phyloP scores from a whole-genome alignment of 257 asterid genomes.

The Jasminum sambac region DNA sequence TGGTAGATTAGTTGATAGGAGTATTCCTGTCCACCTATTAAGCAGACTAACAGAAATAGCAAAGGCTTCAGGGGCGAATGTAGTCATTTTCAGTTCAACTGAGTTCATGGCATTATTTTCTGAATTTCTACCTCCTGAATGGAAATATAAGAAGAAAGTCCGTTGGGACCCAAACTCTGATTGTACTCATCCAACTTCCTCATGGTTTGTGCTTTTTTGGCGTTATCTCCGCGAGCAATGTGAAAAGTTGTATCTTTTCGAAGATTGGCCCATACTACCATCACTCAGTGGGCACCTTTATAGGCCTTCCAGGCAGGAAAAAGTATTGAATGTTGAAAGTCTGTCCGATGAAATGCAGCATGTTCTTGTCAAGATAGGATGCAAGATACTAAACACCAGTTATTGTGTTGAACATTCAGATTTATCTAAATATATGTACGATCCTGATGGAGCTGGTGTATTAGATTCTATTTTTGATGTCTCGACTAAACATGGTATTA shows the following conservation, averaged over 20 bases:
- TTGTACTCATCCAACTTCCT: slow-evolving; percentile 59
- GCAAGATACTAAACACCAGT: slow-evolving; percentile 61
- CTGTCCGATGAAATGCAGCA: slow-evolving; percentile 63
- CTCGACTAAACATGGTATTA: slow-evolving; percentile 57
- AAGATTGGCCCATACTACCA: slow-evolving; percentile 96
- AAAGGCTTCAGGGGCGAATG: slow-evolving; percentile 74
- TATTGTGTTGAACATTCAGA: slow-evolving; percentile 71
- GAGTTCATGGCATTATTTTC: slow-evolving; percentile 61
- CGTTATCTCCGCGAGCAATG: slow-evolving; percentile 66
- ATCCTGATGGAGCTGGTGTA: slow-evolving; percentile 74
- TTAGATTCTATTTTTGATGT: slow-evolving; percentile 73
- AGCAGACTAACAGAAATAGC: slow-evolving; percentile 72
- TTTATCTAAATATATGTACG: slow-evolving; percentile 58
- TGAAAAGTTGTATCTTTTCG: slow-evolving; percentile 62
- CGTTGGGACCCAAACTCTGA: slow-evolving; percentile 65
- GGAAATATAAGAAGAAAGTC: slow-evolving; percentile 68
- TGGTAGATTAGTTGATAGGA: slow-evolving; percentile 66
- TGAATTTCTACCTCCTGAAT: slow-evolving; percentile 68
- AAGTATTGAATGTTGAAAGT: slow-evolving; percentile 56
- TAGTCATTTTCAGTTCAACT: slow-evolving; percentile 52
- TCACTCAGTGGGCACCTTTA: slow-evolving; percentile 69
- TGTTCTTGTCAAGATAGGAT: slow-evolving; percentile 77
- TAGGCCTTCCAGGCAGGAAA: slow-evolving; percentile 62
- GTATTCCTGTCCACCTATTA: slow-evolving; percentile 56
- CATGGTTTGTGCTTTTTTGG: slow-evolving; percentile 90